A percentile compares a stretch with the other conserved stretches of the same genome.
Conservation (phyloP, 495 filamentous ascomycete species). For the Chaetomium fimeti region DNA sequence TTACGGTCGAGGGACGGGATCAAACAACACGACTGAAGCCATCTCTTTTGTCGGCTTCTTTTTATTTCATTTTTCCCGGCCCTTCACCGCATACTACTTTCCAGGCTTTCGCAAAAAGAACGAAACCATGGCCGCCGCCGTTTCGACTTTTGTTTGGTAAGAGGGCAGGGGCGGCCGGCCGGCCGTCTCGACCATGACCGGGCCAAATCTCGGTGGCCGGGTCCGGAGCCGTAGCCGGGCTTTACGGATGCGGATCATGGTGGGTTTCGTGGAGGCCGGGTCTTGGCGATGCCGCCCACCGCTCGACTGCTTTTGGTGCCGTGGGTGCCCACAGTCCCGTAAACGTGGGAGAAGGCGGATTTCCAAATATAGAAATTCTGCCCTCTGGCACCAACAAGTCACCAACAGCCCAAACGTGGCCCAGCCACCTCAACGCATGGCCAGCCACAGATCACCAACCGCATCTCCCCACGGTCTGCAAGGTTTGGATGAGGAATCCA, state of each 20-base stretch:
- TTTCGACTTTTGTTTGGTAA: neutral
- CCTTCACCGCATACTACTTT: neutral
- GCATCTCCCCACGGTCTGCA: neutral
- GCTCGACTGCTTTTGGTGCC: too few species aligned
- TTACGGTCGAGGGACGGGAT: neutral
- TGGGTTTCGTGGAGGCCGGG: slow-evolving; percentile 1
- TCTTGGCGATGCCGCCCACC: slow-evolving; percentile 12
- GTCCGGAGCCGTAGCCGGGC: slow-evolving; percentile 2
- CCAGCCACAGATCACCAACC: neutral
- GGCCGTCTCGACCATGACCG: neutral
- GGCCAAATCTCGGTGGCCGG: neutral
- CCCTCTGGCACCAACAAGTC: slow-evolving; percentile 3
- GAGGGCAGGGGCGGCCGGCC: slow-evolving; percentile 2
- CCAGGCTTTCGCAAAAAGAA: neutral
- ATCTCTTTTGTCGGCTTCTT: neutral
- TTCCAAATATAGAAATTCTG: slow-evolving; percentile 15
- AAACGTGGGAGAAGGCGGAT: neutral
- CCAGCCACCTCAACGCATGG: slow-evolving; percentile 2
- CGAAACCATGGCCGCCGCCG: neutral
- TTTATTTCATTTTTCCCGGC: neutral
- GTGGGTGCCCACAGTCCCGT: slow-evolving; percentile 1
- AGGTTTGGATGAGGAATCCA: neutral
- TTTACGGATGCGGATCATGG: neutral
- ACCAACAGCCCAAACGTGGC: slow-evolving; percentile 5
- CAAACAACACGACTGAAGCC: neutral